These are phyloP conservation scores for Castanea sativa DNA, from an alignment of 306 rosid genomes.

Conservation along the genomic window DNA sequence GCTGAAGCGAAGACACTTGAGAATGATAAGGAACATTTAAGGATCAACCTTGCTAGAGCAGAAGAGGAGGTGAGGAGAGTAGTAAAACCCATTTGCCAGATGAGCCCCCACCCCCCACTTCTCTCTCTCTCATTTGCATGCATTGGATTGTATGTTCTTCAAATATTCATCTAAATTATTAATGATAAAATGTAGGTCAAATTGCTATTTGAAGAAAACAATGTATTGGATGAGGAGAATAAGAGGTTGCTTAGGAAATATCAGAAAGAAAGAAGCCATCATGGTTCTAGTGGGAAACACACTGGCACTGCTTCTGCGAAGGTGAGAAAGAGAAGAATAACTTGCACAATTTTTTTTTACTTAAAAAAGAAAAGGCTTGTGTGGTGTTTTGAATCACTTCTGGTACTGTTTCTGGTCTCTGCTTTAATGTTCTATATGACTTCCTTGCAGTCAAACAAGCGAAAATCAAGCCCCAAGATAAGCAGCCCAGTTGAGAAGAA, in stretches of 20 bases:
- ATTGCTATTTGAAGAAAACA: conserved; percentile 68
- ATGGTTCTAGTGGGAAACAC: conserved; percentile 57
- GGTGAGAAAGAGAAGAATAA: conserved; percentile 42
- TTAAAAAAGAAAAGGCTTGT: not conserved
- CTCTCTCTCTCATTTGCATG: not conserved
- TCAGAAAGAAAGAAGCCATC: conserved; percentile 49
- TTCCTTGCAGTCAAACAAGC: conserved; percentile 76
- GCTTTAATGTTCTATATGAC: conserved; percentile 4
- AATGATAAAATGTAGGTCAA: conserved; percentile 52
- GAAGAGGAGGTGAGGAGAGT: conserved; percentile 80
- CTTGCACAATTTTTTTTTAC: not conserved
- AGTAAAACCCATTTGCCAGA: not conserved
- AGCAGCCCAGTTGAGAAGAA: conserved; percentile 58
- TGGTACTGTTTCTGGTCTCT: not conserved
- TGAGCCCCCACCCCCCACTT: not conserved
- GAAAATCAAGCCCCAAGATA: conserved; percentile 57
- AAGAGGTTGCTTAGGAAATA: conserved; percentile 43
- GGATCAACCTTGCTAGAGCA: conserved; percentile 74
- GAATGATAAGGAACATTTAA: conserved; percentile 76
- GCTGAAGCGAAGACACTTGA: conserved; percentile 61
- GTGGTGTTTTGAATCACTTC: not conserved
- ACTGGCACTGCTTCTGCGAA: conserved; percentile 60
- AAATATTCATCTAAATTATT: conserved; percentile 18
- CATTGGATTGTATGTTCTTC: conserved; percentile 9
- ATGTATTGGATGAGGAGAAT: conserved; percentile 57